Evolutionary conservation across 441 rosid genomes (phyloP), one percentile per base, ranked within the genome.

Genomic region (Arabidopsis lyrata): DNA sequence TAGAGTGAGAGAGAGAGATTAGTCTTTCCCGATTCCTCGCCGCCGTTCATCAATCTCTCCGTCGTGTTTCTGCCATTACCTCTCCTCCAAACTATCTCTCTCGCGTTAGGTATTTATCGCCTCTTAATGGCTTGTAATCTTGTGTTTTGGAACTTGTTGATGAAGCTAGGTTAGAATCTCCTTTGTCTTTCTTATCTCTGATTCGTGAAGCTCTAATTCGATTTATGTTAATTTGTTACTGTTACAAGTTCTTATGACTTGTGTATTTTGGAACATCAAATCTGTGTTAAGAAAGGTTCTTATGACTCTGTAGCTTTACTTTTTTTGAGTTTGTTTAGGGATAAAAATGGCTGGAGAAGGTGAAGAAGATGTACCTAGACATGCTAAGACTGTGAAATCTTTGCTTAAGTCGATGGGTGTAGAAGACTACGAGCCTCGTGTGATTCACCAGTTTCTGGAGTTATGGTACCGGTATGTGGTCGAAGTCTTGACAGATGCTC

Each of bases 371-470:
- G 2, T 87, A 82, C 98, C 97, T 5, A 90, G 97, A 72, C 98
- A 92, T 66, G 99, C 98, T 2, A 90, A 85, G 83, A 88, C 88
- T 47, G 96, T 95, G 24, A 88, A 84, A 44, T 83, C 95, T n/a
- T 83, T 95, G 73, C 89, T 92, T 7, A 90, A 89, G 62, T 92
- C 97, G 2, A 95, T 90, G 97, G 97, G 97, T n/a, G 93, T 90
- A 0, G 97, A 95, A 67, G 95, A 95, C 29, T 86, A 92, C 53
- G 97, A 95, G 73, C 97, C 98, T 64, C 92, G 90, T 4, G 95
- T 92, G 50, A 70, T 92, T 8, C 93, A 86, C 74, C 98, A 90
- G 80, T 88, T 95, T 77, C 82, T 92, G 1, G 98, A 95, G 78
- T 58, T 95, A 29, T 95, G 99, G 99, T 89, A 92, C 70, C 86